These are phyloP conservation scores for Tetradesmus lagerheimii DNA, from an alignment of 139 green algal genomes.

Conservation along the genomic window DNA sequence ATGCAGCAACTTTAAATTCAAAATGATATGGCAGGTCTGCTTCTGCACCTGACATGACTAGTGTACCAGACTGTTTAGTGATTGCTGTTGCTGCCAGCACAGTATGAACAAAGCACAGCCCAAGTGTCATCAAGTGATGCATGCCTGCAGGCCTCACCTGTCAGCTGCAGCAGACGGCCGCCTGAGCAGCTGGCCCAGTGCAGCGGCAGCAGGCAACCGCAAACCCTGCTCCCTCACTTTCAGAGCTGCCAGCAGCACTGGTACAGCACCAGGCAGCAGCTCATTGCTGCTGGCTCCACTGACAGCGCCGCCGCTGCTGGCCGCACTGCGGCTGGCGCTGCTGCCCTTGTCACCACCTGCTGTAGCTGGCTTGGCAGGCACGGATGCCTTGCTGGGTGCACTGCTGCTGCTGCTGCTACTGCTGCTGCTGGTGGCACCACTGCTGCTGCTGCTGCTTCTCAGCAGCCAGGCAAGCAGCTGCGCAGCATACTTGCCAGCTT, in stretches of 20 bases:
- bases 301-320: not conserved
- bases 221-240: not conserved
- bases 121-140: not conserved
- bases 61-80: no score
- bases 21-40: no score
- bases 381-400: not conserved
- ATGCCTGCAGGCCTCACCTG: not conserved
- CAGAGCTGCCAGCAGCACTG: conserved; percentile 4
- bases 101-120: no score
- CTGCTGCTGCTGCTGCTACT: not conserved
- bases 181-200: conserved; percentile 16
- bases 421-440: conserved; percentile 3
- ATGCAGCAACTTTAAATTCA: no score
- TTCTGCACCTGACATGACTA: no score
- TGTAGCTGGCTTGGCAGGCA: not conserved
- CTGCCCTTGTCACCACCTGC: not conserved
- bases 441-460: not conserved
- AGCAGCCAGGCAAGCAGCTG: not conserved
- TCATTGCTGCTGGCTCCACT: not conserved
- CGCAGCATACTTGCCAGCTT: not conserved
- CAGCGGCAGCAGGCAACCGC: conserved; percentile 17
- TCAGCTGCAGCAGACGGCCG: not conserved
- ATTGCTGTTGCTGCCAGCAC: no score
- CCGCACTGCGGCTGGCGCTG: not conserved
- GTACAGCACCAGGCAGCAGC: not conserved